These are phyloP conservation scores for Melastoma candidum DNA, from an alignment of 441 rosid species.

Conservation along the genomic window DNA sequence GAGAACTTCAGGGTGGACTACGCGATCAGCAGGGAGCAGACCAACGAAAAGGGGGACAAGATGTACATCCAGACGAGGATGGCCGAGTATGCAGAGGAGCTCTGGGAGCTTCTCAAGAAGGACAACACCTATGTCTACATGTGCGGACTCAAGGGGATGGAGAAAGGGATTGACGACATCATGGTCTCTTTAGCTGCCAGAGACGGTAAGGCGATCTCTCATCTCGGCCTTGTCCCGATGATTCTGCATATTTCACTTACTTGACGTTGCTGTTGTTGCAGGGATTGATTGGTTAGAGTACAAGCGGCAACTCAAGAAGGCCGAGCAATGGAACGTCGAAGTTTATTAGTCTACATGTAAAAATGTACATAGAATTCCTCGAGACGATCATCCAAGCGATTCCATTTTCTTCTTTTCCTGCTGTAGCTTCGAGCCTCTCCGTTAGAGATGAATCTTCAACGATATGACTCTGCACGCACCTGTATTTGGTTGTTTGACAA, in stretches of 20 bases:
- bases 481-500: no score
- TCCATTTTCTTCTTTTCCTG: no score
- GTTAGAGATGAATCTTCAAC: no score
- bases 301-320: slow-evolving; percentile 76
- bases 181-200: slow-evolving; percentile 78
- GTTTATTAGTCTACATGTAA: slow-evolving; percentile 36
- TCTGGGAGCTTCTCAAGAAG: slow-evolving; percentile 90
- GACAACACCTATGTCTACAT: slow-evolving; percentile 87
- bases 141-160: slow-evolving; percentile 98
- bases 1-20: slow-evolving; percentile 84
- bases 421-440: no score
- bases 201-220: slow-evolving; percentile 40
- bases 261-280: slow-evolving; percentile 16
- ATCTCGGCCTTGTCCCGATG: background rate
- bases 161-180: slow-evolving; percentile 92
- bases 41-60: slow-evolving; percentile 80
- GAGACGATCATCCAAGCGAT: no score
- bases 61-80: slow-evolving; percentile 98
- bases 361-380: no score
- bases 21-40: slow-evolving; percentile 92
- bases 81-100: slow-evolving; percentile 88
- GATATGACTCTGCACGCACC: no score
- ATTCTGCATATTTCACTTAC: background rate
- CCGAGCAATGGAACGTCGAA: slow-evolving; percentile 96
- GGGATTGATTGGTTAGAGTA: slow-evolving; percentile 89